Evolutionary conservation across 371 early-diverging fungal genomes (phyloP).

Genomic region (Chytridium lagenaria): DNA sequence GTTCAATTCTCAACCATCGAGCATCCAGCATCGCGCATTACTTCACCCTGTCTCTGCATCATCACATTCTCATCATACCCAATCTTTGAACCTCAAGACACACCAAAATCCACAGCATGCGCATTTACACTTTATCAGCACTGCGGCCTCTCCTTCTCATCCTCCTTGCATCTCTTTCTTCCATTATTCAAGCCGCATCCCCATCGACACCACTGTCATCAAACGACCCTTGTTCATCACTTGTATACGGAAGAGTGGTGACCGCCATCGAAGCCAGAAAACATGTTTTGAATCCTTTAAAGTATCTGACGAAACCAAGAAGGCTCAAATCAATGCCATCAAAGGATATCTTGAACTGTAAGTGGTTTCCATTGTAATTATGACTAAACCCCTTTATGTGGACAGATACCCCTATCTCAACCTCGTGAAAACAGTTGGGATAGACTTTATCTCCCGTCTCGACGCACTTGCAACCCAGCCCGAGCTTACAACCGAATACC

Average conservation of each 20-base stretch:
- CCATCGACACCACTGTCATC: not conserved
- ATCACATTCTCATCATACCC: too few relatives aligned
- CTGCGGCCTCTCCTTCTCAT: too few relatives aligned
- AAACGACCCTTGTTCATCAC: not conserved
- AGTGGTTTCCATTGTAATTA: not conserved
- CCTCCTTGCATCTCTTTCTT: too few relatives aligned
- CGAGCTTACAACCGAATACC: conserved; percentile 18
- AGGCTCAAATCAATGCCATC: not conserved
- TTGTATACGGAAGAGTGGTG: not conserved
- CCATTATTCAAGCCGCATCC: too few relatives aligned
- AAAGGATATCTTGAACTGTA: not conserved
- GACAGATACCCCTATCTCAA: conserved; percentile 31
- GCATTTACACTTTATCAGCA: too few relatives aligned
- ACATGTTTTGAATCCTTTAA: not conserved
- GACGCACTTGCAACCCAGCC: conserved; percentile 12
- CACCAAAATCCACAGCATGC: too few relatives aligned
- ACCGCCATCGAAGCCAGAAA: not conserved
- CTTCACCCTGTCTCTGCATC: too few relatives aligned
- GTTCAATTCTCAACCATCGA: too few relatives aligned
- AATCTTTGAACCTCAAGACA: too few relatives aligned
- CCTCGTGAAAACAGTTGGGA: conserved; percentile 5
- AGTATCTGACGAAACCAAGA: not conserved
- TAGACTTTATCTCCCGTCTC: conserved; percentile 8
- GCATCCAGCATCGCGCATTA: too few relatives aligned
- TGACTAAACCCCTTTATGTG: not conserved